Evolutionary conservation across 2,329 filamentous ascomycete species (phyloP).

Genomic region (Monascus ruber): DNA sequence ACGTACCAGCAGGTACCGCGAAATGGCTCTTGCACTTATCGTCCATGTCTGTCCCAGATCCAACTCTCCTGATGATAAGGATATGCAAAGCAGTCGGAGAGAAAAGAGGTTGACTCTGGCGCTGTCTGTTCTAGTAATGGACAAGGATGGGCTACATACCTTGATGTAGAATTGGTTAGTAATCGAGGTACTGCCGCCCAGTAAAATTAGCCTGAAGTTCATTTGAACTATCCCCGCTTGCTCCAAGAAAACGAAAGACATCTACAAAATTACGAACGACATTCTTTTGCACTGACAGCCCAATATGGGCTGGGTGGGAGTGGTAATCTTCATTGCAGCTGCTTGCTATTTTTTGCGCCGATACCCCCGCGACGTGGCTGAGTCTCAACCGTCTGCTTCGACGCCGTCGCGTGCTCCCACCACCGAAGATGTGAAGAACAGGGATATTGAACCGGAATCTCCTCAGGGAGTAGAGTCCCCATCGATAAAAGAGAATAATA

Average conservation of each 20-base stretch:
- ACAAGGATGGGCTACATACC: too few relatives aligned
- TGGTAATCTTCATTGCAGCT: constrained; percentile 28
- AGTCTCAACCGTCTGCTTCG: constrained; percentile 8
- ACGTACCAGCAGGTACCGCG: too few relatives aligned
- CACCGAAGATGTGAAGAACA: constrained; percentile 6
- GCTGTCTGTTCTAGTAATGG: too few relatives aligned
- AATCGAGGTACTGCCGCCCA: background rate
- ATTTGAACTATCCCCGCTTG: background rate
- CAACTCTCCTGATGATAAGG: too few relatives aligned
- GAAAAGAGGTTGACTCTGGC: too few relatives aligned
- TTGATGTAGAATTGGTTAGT: too few relatives aligned
- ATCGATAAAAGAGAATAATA: constrained; percentile 3
- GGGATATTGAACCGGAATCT: constrained; percentile 2
- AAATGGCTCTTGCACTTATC: too few relatives aligned
- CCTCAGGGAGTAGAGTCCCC: constrained; percentile 2
- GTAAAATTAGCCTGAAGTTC: background rate
- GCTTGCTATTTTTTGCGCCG: constrained; percentile 30
- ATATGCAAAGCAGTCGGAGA: too few relatives aligned
- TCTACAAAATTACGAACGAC: background rate
- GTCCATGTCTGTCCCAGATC: too few relatives aligned
- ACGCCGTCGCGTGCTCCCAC: constrained; percentile 4
- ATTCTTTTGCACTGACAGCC: constrained; percentile 3
- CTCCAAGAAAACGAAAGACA: background rate
- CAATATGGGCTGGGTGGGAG: constrained; percentile 33
- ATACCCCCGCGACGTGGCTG: constrained; percentile 26